These are phyloP conservation scores for Quercus tomentella DNA, from an alignment of 331 rosid genomes.

Conservation along the genomic window DNA sequence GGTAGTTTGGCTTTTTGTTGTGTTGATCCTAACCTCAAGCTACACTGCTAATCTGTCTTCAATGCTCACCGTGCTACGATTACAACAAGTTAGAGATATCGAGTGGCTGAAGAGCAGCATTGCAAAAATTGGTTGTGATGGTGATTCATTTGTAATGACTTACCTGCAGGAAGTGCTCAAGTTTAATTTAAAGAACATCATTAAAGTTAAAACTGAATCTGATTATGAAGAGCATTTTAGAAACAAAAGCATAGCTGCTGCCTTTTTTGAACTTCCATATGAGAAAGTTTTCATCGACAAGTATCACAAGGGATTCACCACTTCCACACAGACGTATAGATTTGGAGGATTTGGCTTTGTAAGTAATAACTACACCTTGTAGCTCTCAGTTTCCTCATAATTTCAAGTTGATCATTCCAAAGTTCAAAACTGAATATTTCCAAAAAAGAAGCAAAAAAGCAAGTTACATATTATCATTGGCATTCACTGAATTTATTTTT, in stretches of 20 bases:
- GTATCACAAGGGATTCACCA: constrained; percentile 39
- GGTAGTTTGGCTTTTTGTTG: constrained; percentile 51
- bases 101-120: constrained; percentile 41
- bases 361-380: constrained; percentile 21
- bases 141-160: constrained; percentile 33
- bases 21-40: constrained; percentile 53
- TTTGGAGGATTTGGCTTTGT: constrained; percentile 77
- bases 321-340: constrained; percentile 30
- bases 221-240: constrained; percentile 21
- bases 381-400: too few species aligned
- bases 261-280: constrained; percentile 66
- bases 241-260: constrained; percentile 43
- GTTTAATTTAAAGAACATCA: constrained; percentile 30
- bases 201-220: constrained; percentile 7
- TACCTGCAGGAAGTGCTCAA: constrained; percentile 34
- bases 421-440: too few species aligned
- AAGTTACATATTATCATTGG: too few species aligned
- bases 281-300: constrained; percentile 38
- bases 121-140: constrained; percentile 30
- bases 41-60: constrained; percentile 81
- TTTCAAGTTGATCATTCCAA: too few species aligned
- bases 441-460: too few species aligned
- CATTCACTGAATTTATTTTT: too few species aligned
- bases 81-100: constrained; percentile 31
- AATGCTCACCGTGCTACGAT: constrained; percentile 50